Evolutionary conservation across 441 rosid species (phyloP), one percentile per base, ranked within the genome.

Genomic region (Raphanus hybrid): DNA sequence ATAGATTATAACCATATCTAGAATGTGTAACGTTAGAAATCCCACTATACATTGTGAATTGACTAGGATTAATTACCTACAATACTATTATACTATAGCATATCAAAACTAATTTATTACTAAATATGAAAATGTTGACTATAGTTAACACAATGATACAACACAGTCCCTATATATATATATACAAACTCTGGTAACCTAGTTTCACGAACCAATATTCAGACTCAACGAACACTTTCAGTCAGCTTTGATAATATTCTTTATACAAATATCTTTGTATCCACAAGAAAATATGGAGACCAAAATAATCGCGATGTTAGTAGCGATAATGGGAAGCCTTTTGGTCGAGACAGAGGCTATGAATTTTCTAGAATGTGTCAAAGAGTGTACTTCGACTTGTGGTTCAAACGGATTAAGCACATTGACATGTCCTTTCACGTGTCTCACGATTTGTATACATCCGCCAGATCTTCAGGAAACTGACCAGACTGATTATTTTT

Each of bases 291-390:
- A 64, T 34, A 63, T 79, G 82, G 78, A 75, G 68, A 43, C 9
- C 48, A 79, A 69, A 63, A 74, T 60, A 78, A 62, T 69, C 62
- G 35, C 16, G 12, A 74, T 69, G 55, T 32, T 79, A 5, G 26
- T 69, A 60, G 57, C 62, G 45, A 39, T 39, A 58, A 58, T 78
- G 66, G 78, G 75, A 8, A 78, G 45, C 70, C 63, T 63, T 23
- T 16, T 69, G 52, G 26, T 18, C 27, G 62, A 55, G 55, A 43
- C 78, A 69, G 43, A 69, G 11, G 82, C 78, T 50, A 4, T 3
- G 18, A 0, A 1, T 52, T 78, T 73, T 6, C 0, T 2, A 18
- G 12, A 5, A 6, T 78, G 81, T 78, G 68, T 39, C 66, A 0
- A 0, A 63, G 60, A 29, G 9, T 73, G 74, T 73, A 2, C 43